These are phyloP conservation scores for Trichoderma simmonsii DNA, from an alignment of 2,329 filamentous ascomycete species.

Conservation along the genomic window DNA sequence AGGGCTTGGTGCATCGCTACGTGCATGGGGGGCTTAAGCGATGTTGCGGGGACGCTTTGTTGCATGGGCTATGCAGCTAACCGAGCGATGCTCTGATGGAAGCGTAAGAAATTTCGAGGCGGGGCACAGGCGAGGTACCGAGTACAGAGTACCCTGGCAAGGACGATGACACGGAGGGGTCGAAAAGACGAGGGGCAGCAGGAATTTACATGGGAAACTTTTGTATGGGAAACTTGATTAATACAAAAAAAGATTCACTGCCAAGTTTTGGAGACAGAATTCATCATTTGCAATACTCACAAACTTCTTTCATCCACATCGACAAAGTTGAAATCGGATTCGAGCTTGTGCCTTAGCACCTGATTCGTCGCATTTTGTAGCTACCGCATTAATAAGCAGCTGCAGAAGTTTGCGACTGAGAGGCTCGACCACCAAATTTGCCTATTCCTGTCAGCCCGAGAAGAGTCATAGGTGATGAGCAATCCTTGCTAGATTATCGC, in stretches of 20 bases:
- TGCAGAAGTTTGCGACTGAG: background rate
- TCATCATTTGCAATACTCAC: background rate
- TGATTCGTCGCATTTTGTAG: background rate
- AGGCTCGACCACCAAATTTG: background rate
- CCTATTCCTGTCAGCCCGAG: background rate
- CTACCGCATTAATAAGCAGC: conserved; percentile 12
- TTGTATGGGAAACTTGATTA: background rate
- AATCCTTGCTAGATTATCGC: background rate
- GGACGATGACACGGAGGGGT: conserved; percentile 1
- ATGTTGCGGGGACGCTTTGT: conserved; percentile 26
- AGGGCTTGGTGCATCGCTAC: conserved; percentile 39
- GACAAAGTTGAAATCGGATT: background rate
- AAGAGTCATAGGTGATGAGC: conserved; percentile 16
- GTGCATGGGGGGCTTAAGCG: conserved; percentile 29
- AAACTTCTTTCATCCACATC: background rate
- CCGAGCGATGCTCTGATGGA: conserved; percentile 25
- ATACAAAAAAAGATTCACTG: background rate
- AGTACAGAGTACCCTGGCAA: background rate
- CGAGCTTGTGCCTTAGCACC: background rate
- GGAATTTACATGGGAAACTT: background rate
- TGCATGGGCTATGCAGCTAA: conserved; percentile 30
- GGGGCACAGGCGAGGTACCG: conserved; percentile 23
- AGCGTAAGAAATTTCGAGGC: conserved; percentile 23
- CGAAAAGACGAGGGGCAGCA: conserved; percentile 6
- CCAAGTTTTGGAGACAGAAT: background rate